phyloP scores from a whole-genome alignment of 257 asterid species.

The Solanum appendiculatum region DNA sequence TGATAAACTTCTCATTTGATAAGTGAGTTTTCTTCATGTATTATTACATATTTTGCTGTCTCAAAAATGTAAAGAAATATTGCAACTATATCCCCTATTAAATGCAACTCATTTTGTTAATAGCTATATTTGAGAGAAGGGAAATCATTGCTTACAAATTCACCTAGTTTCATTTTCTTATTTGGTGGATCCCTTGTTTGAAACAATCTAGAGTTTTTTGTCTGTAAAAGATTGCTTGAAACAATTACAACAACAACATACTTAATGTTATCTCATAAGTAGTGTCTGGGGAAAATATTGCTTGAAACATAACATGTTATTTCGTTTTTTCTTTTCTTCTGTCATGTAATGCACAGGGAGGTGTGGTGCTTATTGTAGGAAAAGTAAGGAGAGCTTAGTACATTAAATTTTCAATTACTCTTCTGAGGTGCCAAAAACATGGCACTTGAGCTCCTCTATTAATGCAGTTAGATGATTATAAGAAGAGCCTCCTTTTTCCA shows the following conservation, averaged over 20 bases:
- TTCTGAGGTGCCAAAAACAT: neutral
- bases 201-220: too few species aligned
- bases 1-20: neutral
- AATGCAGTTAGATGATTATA: neutral
- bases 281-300: neutral
- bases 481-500: constrained; percentile 18
- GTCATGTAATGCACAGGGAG: neutral
- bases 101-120: neutral
- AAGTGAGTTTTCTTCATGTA: neutral
- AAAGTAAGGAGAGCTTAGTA: neutral
- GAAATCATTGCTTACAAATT: neutral
- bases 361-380: neutral
- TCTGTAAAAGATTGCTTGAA: neutral
- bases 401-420: neutral
- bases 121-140: neutral
- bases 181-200: neutral
- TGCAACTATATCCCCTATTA: neutral
- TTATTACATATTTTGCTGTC: neutral
- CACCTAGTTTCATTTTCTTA: neutral
- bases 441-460: constrained; percentile 4
- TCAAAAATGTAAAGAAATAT: neutral
- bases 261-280: neutral
- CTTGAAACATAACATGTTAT: neutral
- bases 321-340: neutral
- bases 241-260: neutral